Conservation (phyloP, 2,329 filamentous ascomycete species). For the Ophiostoma sp. region DNA sequence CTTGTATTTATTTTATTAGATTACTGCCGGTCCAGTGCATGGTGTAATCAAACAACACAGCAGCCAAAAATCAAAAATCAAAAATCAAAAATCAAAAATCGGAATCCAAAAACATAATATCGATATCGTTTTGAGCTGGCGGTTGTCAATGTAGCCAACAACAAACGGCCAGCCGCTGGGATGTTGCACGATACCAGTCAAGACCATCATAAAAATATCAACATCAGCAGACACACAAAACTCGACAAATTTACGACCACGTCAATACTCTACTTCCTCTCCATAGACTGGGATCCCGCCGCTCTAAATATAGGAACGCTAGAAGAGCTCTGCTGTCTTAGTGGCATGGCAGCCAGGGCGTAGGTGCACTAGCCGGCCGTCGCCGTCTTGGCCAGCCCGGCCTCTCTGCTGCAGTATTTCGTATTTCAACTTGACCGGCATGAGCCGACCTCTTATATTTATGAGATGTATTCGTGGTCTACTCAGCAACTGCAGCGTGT, state of each 20-base stretch:
- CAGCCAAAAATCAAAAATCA: too few species aligned
- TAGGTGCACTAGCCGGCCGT: background rate
- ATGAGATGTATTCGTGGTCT: background rate
- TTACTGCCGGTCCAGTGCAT: background rate
- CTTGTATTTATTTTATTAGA: background rate
- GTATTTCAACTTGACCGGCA: conserved; percentile 4
- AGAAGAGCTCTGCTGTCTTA: background rate
- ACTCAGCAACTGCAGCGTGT: background rate
- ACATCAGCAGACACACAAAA: background rate
- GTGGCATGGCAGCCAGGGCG: background rate
- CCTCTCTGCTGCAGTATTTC: background rate
- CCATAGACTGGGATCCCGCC: background rate
- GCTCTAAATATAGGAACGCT: conserved; percentile 6
- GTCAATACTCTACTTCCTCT: background rate
- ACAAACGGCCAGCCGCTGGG: background rate
- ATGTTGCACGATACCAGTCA: background rate
- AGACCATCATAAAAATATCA: too few species aligned
- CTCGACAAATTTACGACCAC: too few species aligned
- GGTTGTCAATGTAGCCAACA: background rate
- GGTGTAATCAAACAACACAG: background rate
- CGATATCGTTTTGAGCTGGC: background rate
- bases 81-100: too few species aligned
- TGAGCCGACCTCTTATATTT: background rate
- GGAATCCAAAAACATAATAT: too few species aligned
- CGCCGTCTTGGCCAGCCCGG: conserved; percentile 4